These are phyloP conservation scores for Rhodotorula taiwanensis DNA, from an alignment of 768 basidiomycete species.

Conservation along the genomic window DNA sequence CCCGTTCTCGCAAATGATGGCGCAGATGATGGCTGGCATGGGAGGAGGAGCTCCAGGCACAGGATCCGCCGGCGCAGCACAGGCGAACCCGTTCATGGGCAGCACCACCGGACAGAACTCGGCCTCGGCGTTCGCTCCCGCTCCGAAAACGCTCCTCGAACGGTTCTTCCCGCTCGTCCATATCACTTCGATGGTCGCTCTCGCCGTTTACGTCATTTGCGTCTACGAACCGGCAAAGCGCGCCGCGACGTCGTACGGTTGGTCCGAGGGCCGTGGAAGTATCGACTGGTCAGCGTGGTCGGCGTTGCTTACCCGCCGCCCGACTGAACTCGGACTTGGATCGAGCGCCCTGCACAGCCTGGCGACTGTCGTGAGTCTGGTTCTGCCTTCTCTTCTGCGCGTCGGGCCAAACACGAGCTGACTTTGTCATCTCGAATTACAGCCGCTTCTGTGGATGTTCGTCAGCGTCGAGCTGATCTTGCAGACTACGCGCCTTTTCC, in stretches of 20 bases:
- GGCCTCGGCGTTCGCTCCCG: slow-evolving; percentile 8
- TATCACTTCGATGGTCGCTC: slow-evolving; percentile 38
- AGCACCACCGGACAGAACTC: neutral
- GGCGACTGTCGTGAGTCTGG: slow-evolving; percentile 31
- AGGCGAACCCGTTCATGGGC: slow-evolving; percentile 9
- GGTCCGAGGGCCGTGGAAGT: slow-evolving; percentile 12
- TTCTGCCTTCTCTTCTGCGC: too few species aligned
- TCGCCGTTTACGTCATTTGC: slow-evolving; percentile 34
- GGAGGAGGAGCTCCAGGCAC: neutral
- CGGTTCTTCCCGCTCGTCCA: slow-evolving; percentile 38
- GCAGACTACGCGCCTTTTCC: slow-evolving; percentile 38
- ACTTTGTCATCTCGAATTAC: neutral
- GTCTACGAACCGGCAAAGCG: slow-evolving; percentile 34
- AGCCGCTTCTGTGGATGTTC: slow-evolving; percentile 40
- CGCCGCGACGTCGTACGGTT: slow-evolving; percentile 21
- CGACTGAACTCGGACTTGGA: slow-evolving; percentile 2
- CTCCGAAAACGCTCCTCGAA: slow-evolving; percentile 36
- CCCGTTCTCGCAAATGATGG: slow-evolving; percentile 34
- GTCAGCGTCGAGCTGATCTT: slow-evolving; percentile 40
- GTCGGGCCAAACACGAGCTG: neutral
- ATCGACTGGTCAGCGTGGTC: slow-evolving; percentile 39
- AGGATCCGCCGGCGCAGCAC: neutral
- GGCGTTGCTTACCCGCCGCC: slow-evolving; percentile 12
- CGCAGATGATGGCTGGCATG: slow-evolving; percentile 20
- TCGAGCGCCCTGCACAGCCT: slow-evolving; percentile 11